These are phyloP conservation scores for Neofusicoccum parvum DNA, from an alignment of 2,329 filamentous ascomycete genomes.

Conservation along the genomic window DNA sequence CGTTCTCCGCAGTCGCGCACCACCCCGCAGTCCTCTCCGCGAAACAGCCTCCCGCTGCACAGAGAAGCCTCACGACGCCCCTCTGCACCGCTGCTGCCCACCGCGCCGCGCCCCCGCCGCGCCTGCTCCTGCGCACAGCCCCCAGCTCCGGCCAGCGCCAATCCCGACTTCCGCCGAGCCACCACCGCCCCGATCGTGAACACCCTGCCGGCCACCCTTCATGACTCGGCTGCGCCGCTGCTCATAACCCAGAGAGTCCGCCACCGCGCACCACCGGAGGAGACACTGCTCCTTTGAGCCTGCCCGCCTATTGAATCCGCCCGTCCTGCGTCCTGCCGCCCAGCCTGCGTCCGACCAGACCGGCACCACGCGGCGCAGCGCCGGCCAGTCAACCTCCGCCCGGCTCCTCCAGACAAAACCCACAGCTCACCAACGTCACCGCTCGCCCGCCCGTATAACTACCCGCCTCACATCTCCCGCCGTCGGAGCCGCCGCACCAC, in stretches of 20 bases:
- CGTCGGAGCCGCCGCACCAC: background rate
- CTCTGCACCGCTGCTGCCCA: background rate
- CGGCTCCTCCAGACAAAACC: background rate
- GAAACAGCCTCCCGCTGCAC: background rate
- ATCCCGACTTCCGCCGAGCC: conserved; percentile 14
- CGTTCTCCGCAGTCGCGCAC: background rate
- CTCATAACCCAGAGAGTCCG: background rate
- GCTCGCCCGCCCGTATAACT: background rate
- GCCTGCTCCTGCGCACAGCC: background rate
- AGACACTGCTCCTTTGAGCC: background rate
- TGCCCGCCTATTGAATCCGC: background rate
- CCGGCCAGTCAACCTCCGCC: background rate
- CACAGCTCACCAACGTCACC: background rate
- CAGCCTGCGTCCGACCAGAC: background rate
- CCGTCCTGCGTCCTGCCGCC: background rate
- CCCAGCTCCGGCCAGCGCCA: background rate
- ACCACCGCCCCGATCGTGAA: conserved; percentile 13
- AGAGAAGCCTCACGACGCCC: background rate
- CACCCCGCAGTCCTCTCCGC: conserved; percentile 3
- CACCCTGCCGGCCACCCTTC: background rate
- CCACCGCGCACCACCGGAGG: background rate
- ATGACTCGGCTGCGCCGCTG: conserved; percentile 13
- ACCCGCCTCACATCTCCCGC: background rate
- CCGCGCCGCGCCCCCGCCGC: background rate
- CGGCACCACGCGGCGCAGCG: background rate